phyloP scores from a whole-genome alignment of 176 grass and related monocot species.

The Aegilops longissima region DNA sequence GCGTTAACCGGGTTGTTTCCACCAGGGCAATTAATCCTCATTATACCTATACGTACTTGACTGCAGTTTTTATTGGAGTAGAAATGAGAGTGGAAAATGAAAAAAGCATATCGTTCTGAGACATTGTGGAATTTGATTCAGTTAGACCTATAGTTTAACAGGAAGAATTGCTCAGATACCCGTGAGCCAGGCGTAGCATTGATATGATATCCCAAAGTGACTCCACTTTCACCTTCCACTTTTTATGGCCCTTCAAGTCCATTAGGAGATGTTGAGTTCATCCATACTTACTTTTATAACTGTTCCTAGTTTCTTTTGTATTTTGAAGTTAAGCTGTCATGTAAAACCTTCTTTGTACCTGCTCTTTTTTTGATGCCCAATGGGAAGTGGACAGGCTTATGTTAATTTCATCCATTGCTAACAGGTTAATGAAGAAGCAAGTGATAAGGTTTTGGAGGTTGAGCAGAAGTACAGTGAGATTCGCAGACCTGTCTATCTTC shows the following conservation, averaged over 20 bases:
- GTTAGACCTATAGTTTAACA: too few species aligned
- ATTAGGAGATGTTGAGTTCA: not conserved
- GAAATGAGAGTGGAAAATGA: not conserved
- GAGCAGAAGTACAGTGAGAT: constrained; percentile 96
- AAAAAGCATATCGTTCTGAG: too few species aligned
- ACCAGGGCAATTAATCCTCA: too few species aligned
- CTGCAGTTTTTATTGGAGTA: not conserved
- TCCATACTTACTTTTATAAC: not conserved
- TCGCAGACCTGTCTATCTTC: constrained; percentile 79
- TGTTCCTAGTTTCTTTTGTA: not conserved
- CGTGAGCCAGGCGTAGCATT: too few species aligned
- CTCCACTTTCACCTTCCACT: not conserved
- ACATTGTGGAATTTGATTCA: too few species aligned
- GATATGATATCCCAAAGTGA: not conserved
- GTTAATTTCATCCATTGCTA: constrained; percentile 17
- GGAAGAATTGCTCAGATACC: too few species aligned
- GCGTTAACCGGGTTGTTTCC: not conserved
- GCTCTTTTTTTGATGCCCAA: not conserved
- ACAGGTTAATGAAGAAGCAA: constrained; percentile 96
- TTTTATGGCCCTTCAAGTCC: not conserved
- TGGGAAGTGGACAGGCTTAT: not conserved
- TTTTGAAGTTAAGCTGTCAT: not conserved
- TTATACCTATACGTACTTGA: not conserved
- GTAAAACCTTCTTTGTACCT: not conserved
- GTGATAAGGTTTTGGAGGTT: constrained; percentile 88